phyloP scores from a whole-genome alignment of 1,284 basidiomycete species.

The Irpex rosettiformis region DNA sequence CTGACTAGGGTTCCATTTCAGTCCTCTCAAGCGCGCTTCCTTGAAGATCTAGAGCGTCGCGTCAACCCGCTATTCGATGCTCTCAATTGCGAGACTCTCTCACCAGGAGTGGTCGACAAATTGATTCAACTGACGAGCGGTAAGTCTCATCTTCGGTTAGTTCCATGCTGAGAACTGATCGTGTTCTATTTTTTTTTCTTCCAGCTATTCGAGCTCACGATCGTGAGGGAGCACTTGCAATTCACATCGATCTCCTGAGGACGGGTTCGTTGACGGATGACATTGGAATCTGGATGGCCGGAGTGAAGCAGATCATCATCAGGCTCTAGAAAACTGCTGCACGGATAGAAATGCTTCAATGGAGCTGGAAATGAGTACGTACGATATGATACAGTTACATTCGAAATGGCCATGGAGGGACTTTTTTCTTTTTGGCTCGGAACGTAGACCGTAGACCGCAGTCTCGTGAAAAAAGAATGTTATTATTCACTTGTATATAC shows the following conservation, averaged over 20 bases:
- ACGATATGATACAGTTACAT: background rate
- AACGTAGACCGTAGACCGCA: conserved; percentile 2
- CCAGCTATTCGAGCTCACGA: conserved; percentile 75
- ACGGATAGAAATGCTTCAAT: background rate
- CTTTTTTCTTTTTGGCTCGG: background rate
- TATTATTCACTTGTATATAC: background rate
- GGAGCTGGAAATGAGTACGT: background rate
- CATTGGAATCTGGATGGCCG: conserved; percentile 85
- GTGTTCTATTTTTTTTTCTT: no score
- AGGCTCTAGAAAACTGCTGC: conserved; percentile 42
- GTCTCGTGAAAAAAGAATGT: background rate
- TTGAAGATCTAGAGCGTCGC: conserved; percentile 86
- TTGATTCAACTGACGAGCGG: conserved; percentile 67
- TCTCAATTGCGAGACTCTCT: conserved; percentile 87
- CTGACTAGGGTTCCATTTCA: conserved; percentile 29
- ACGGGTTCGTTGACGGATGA: conserved; percentile 74
- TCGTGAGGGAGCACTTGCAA: conserved; percentile 64
- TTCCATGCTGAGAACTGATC: conserved; percentile 4
- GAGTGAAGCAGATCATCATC: conserved; percentile 79
- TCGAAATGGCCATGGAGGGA: background rate
- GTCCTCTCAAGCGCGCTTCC: conserved; percentile 81
- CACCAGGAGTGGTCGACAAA: conserved; percentile 67
- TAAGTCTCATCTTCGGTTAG: no score
- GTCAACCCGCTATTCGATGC: conserved; percentile 88
- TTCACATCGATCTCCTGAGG: conserved; percentile 81